Conservation (phyloP, 129 eudicot species). For the Logfia minima region DNA sequence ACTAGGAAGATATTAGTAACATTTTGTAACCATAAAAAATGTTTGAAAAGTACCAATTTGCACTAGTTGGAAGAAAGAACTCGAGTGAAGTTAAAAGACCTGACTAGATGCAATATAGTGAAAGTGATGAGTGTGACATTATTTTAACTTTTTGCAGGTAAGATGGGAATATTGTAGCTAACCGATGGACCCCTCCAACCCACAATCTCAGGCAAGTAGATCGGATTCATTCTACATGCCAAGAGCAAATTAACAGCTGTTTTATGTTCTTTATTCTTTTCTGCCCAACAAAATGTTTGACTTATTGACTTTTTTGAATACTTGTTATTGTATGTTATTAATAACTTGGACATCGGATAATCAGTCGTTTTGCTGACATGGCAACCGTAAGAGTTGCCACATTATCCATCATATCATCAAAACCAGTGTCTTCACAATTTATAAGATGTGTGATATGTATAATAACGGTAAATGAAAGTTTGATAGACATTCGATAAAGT, state of each 20-base stretch:
- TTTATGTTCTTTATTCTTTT: constrained; percentile 30
- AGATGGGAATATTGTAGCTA: constrained; percentile 48
- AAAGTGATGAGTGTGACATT: constrained; percentile 34
- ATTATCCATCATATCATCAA: no score
- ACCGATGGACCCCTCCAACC: constrained; percentile 34
- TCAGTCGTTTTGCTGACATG: neutral
- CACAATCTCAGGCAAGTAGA: constrained; percentile 6
- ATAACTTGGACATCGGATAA: neutral
- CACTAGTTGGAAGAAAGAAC: neutral
- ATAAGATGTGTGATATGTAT: no score
- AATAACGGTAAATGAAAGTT: neutral
- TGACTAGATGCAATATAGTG: constrained; percentile 3
- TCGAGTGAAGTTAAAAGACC: constrained; percentile 6
- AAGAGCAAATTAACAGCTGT: constrained; percentile 28
- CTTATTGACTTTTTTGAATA: constrained; percentile 1
- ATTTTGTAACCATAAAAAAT: neutral
- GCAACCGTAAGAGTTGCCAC: no score
- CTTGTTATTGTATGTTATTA: no score
- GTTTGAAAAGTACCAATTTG: neutral
- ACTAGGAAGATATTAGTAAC: neutral
- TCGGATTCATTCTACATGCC: constrained; percentile 29
- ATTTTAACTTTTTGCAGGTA: constrained; percentile 40
- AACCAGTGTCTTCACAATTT: no score
- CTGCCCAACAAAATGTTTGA: constrained; percentile 13
- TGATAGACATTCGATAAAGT: neutral